Evolutionary conservation across 306 rosid species (phyloP).

Genomic region (Canavalia gladiata): DNA sequence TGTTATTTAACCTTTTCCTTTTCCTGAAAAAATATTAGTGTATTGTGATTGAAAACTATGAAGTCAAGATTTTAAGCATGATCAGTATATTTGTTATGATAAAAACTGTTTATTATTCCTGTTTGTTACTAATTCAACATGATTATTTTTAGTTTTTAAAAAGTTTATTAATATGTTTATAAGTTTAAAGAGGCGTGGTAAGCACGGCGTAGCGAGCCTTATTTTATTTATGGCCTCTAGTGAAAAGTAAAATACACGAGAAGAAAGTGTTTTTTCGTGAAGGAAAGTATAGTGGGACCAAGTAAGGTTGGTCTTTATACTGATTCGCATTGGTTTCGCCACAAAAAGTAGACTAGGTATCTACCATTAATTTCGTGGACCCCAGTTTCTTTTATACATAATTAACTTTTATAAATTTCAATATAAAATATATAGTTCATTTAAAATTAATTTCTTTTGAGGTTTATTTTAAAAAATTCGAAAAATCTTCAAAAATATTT

Average conservation of each 20-base stretch:
- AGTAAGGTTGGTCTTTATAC: constrained; percentile 10
- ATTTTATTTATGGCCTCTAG: neutral
- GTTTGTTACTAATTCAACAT: too few relatives aligned
- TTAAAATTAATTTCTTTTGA: too few relatives aligned
- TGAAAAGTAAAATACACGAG: constrained; percentile 35
- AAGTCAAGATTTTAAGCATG: neutral
- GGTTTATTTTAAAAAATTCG: too few relatives aligned
- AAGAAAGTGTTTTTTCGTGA: constrained; percentile 31
- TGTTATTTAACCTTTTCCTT: neutral
- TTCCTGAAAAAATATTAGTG: neutral
- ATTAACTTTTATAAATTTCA: too few relatives aligned
- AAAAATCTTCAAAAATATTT: too few relatives aligned
- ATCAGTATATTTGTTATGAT: neutral
- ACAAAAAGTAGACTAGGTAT: constrained; percentile 1
- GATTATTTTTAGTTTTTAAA: too few relatives aligned
- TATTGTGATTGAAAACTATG: neutral
- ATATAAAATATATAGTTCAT: too few relatives aligned
- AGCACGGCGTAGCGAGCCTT: neutral
- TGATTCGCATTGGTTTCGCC: neutral
- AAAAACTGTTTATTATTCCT: too few relatives aligned
- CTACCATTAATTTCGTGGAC: neutral
- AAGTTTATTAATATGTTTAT: neutral
- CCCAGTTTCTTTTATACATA: neutral
- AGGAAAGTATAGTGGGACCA: constrained; percentile 22
- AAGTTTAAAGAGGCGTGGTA: constrained; percentile 7